phyloP scores from a whole-genome alignment of 2,329 filamentous ascomycete genomes.

The Trichoderma endophyticum region DNA sequence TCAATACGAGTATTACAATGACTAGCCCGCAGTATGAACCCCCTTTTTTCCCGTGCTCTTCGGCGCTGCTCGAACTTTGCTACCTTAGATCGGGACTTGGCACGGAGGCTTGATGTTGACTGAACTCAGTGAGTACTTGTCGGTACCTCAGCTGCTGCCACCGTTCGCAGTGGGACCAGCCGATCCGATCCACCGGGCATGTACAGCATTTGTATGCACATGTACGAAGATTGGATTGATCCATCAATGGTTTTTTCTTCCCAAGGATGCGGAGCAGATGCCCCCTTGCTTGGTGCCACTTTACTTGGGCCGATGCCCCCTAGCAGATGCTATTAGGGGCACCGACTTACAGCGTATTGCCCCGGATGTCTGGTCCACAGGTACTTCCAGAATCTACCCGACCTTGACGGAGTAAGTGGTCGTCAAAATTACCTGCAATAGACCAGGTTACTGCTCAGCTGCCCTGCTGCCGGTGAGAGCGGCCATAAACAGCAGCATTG shows the following conservation, averaged over 20 bases:
- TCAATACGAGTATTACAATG: background rate
- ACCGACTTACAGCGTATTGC: background rate
- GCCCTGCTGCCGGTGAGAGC: constrained; percentile 7
- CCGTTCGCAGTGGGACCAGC: background rate
- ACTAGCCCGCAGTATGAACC: background rate
- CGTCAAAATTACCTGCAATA: background rate
- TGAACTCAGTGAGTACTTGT: background rate
- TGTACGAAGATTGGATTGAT: background rate
- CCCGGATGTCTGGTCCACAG: background rate
- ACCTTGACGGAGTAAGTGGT: background rate
- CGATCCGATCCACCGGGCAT: constrained; percentile 14
- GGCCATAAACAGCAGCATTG: background rate
- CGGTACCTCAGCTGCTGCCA: background rate
- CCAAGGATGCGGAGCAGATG: background rate
- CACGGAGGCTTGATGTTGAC: background rate
- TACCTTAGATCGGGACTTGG: background rate
- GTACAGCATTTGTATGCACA: constrained; percentile 5
- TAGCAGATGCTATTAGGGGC: background rate
- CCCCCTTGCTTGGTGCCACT: background rate
- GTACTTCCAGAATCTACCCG: background rate
- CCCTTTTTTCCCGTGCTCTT: background rate
- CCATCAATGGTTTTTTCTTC: background rate
- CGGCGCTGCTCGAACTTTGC: background rate
- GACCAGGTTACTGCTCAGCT: background rate
- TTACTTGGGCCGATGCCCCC: background rate